phyloP scores from a whole-genome alignment of 768 basidiomycete genomes.

The Phlegmacium glaucopus region DNA sequence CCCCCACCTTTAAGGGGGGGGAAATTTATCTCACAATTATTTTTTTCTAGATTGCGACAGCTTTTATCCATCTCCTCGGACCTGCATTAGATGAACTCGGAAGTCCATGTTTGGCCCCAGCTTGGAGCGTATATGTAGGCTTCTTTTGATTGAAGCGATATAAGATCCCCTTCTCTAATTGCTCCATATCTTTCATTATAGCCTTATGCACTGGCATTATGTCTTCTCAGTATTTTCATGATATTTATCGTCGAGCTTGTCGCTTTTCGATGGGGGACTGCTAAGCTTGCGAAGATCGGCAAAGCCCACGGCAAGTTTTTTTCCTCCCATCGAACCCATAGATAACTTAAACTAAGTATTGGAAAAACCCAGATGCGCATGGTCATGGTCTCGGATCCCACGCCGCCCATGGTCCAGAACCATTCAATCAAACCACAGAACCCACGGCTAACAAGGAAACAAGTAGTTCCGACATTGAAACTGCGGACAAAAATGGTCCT shows the following conservation, averaged over 20 bases:
- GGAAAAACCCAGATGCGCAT: constrained; percentile 50
- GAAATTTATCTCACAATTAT: constrained; percentile 5
- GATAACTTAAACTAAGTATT: neutral
- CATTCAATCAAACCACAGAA: constrained; percentile 9
- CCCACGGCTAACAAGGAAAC: constrained; percentile 11
- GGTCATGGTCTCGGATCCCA: constrained; percentile 60
- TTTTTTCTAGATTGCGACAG: constrained; percentile 70
- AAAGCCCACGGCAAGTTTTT: constrained; percentile 51
- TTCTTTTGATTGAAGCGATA: neutral
- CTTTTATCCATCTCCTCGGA: constrained; percentile 79
- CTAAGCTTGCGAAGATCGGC: constrained; percentile 66
- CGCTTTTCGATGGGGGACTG: constrained; percentile 84
- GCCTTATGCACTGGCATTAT: constrained; percentile 82
- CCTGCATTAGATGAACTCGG: constrained; percentile 72
- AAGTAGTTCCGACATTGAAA: constrained; percentile 25
- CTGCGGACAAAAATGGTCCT: constrained; percentile 15
- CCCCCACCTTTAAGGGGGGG: neutral
- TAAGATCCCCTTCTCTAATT: neutral
- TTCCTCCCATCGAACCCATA: constrained; percentile 2
- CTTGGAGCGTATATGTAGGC: constrained; percentile 77
- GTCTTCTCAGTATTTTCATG: constrained; percentile 74
- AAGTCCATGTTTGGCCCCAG: constrained; percentile 63
- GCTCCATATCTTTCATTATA: constrained; percentile 25
- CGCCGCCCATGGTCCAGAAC: constrained; percentile 71
- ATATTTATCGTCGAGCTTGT: constrained; percentile 85